Base-by-base conservation (phyloP, 2,329 filamentous ascomycete genomes). In the Podosphaera fusca region DNA sequence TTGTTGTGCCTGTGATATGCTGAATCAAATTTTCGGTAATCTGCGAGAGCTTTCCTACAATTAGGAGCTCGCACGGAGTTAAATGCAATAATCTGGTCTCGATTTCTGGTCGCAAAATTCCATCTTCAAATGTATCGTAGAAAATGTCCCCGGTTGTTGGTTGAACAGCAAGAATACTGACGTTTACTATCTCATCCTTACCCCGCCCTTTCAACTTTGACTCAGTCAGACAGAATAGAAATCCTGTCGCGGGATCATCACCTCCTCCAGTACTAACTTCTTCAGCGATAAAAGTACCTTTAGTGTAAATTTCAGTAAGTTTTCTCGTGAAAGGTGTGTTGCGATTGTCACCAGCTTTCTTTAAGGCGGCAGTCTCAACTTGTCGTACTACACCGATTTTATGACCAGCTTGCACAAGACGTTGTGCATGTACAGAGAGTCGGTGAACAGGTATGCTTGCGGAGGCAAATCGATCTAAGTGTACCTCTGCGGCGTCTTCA, bases 361-460 rank as follows among this genome's bases (percentile, higher is more conserved):
- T 98, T 59, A 98, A 73, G 0, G 92, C 92, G 2, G 92, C 92
- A 0, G 92, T 98, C 70, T 98, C 92, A 34, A 95, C 75, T 69
- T 98, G 92, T 34, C 90, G 78, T 8, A 98, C 90, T 2, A 98
- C 85, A 21, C 92, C 92, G 40, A 98, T 90, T 67, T 98, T 98
- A 71, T 95, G 82, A 0, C 94, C 94, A 1, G 92, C 90, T 29
- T 84, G 80, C 12, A 98, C 87, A 0, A 98, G 78, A 4, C 92
- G 81, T 69, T 95, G 95, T 50, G 94, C 88, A 66, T 98, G 92
- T 3, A 98, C 89, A 59, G 89, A 84, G 8, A 98, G 73, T 56
- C 92, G 79, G 67, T 94, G 90, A 0, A 94, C 86, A 0, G 92
- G 92, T 60, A 98, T 92, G 70, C 90, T 96, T 1, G 92, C 92